Evolutionary conservation across 306 rosid genomes (phyloP).

Genomic region (Oxytropis ochrocephala): DNA sequence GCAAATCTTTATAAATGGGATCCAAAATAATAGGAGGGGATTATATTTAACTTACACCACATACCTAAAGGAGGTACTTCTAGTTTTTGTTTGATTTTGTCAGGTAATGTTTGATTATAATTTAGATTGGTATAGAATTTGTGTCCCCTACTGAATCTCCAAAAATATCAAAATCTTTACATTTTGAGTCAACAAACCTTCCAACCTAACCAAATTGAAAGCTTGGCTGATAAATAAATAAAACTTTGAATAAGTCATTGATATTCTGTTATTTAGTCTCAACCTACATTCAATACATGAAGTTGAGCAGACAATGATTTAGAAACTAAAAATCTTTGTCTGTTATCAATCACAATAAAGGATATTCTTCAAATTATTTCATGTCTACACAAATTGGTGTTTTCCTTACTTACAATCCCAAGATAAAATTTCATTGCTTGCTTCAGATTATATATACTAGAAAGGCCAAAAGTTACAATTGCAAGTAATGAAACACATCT

Average conservation of each 20-base stretch:
- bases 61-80: background rate
- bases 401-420: too few relatives aligned
- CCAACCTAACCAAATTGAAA: conserved; percentile 11
- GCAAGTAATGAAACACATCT: too few relatives aligned
- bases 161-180: conserved; percentile 1
- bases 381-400: too few relatives aligned
- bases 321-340: too few relatives aligned
- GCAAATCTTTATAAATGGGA: conserved; percentile 18
- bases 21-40: background rate
- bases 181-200: background rate
- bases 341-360: too few relatives aligned
- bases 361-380: too few relatives aligned
- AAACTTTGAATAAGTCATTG: background rate
- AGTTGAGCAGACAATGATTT: too few relatives aligned
- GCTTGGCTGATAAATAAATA: background rate
- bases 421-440: too few relatives aligned
- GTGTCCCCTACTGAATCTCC: conserved; percentile 18
- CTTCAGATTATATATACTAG: too few relatives aligned
- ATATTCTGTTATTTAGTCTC: background rate
- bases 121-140: conserved; percentile 17
- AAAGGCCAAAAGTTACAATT: too few relatives aligned
- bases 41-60: background rate
- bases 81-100: conserved; percentile 18
- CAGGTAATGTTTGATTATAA: conserved; percentile 16
- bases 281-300: background rate